Evolutionary conservation across 2,329 filamentous ascomycete species (phyloP).

Genomic region (Ophiocordyceps robertsii): DNA sequence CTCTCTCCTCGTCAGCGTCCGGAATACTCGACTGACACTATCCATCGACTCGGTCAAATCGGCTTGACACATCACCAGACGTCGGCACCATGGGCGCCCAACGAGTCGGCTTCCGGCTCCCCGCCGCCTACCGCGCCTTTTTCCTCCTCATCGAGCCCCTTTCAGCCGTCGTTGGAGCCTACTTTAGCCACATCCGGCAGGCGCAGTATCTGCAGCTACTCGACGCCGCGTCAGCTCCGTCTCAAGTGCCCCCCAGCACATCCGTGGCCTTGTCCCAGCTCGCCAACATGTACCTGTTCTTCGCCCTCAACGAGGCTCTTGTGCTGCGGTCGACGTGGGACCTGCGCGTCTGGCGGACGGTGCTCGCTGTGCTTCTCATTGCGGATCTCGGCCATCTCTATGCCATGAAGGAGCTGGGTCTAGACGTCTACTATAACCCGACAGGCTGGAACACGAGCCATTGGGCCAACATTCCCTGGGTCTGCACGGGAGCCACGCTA

Average conservation of each 20-base stretch:
- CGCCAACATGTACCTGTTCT: conserved; percentile 65
- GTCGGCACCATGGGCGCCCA: conserved; percentile 10
- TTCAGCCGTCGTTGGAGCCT: conserved; percentile 38
- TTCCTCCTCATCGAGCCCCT: conserved; percentile 61
- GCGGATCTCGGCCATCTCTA: conserved; percentile 70
- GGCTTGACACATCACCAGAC: background rate
- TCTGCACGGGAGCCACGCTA: conserved; percentile 51
- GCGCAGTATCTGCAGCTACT: conserved; percentile 51
- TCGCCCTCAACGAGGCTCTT: conserved; percentile 64
- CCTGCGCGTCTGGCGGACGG: conserved; percentile 53
- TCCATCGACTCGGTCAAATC: background rate
- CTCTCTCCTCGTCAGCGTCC: no score
- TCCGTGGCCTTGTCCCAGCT: conserved; percentile 60
- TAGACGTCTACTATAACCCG: conserved; percentile 49
- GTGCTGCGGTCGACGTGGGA: conserved; percentile 59
- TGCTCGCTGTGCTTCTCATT: conserved; percentile 54
- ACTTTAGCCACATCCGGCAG: conserved; percentile 35
- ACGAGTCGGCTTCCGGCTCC: conserved; percentile 32
- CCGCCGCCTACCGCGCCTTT: conserved; percentile 53
- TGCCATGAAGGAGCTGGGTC: conserved; percentile 46
- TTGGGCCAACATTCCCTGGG: conserved; percentile 56
- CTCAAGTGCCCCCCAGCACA: conserved; percentile 40
- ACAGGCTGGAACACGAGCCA: conserved; percentile 53
- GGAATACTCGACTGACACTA: no score
- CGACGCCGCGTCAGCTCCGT: conserved; percentile 32